Percentiles rank a stretch among this genome's conserved stretches.
Conservation (phyloP, 1,139 yeast species). For the Zygosaccharomyces pseudobailii region DNA sequence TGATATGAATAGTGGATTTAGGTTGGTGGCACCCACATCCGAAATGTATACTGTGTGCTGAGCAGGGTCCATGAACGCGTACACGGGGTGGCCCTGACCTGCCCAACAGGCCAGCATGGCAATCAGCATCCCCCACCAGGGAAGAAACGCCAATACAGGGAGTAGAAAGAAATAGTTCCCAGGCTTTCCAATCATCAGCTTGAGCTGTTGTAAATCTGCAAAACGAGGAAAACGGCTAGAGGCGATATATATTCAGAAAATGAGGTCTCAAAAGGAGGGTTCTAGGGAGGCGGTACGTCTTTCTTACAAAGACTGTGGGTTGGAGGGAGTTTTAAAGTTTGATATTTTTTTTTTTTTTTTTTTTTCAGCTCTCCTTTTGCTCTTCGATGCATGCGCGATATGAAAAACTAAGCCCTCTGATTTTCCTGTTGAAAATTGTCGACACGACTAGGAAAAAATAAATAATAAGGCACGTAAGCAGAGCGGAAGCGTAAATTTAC, state of each 20-base stretch:
- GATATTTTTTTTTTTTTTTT: background rate
- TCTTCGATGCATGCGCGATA: constrained; percentile 5
- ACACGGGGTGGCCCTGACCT: constrained; percentile 70
- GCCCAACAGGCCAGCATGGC: constrained; percentile 71
- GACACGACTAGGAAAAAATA: background rate
- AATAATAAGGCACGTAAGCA: background rate
- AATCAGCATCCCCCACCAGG: constrained; percentile 78
- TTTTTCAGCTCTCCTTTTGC: constrained; percentile 1
- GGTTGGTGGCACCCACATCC: constrained; percentile 78
- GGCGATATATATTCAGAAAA: background rate
- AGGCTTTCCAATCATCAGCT: constrained; percentile 18
- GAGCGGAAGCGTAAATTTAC: background rate
- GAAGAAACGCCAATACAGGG: constrained; percentile 52
- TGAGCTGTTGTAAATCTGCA: background rate
- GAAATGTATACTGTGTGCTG: constrained; percentile 70
- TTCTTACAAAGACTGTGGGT: background rate
- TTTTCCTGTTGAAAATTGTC: background rate
- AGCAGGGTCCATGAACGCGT: constrained; percentile 47
- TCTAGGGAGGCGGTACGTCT: background rate
- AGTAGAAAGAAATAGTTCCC: constrained; percentile 41
- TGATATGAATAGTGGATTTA: constrained; percentile 79
- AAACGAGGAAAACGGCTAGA: background rate
- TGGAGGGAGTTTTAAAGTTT: background rate
- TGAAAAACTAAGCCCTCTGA: constrained; percentile 5
- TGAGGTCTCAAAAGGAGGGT: background rate